Base-by-base conservation (phyloP, 352 stramenopile species). In the Lagenidium giganteum region DNA sequence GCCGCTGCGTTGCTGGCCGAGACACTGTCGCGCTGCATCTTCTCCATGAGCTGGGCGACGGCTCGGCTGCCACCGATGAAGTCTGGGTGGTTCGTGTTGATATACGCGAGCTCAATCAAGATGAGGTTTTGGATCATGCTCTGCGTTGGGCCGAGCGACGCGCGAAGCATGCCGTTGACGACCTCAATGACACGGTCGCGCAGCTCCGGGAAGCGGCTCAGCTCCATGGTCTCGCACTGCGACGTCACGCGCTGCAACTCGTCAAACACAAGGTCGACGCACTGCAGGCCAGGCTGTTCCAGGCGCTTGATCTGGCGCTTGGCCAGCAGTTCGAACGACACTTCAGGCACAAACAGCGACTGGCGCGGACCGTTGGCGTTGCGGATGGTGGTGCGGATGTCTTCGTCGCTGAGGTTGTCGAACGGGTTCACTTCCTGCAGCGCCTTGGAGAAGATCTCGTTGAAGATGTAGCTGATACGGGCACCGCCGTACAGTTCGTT, bases 11-110 rank as follows among this genome's bases (percentile, higher is more conserved):
- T 52, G 14, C 61, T 50, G 3, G 60, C 61, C n/a, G 58, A 66
- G 58, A 83, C 67, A 24, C 70, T 85, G 43, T 93, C 72, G 60
- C 96, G 66, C 69, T 96, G 80, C 48, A 96, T 85, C 54, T 94
- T 96, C 55, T 98, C 86, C 90, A 98, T 98, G 18, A 98, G 59
- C 48, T 95, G 77, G 13, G 93, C 89, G 17, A 99, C 95, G 22
- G 95, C 95, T 11, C 84, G 72, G 50, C 87, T 97, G 29, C 96
- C 96, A 38, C 95, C 96, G 47, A 99, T 98, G 44, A 99, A 99
- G 59, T 99, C 97, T 7, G 97, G 97, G 72, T 99, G 97, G 61
- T 97, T 98, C 17, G 96, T 99, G 76, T 99, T 99, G 54, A 99
- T 96, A 67, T 99, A 99, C 7, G 96, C 94, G 47, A 99, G 64